These are phyloP conservation scores for Suillus plorans DNA, from an alignment of 768 basidiomycete genomes.

Conservation along the genomic window DNA sequence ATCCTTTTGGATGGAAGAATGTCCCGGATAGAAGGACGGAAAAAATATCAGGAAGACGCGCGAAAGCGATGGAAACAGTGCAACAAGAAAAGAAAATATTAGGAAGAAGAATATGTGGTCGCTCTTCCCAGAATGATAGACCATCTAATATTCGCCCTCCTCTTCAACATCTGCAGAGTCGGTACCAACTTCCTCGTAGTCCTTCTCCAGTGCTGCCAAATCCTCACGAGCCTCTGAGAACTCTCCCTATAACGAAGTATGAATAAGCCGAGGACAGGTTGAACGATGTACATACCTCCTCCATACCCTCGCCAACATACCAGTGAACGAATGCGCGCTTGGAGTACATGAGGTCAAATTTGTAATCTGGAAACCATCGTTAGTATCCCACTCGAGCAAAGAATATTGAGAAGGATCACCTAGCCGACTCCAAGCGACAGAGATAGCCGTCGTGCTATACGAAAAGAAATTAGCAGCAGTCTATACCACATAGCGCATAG, in stretches of 20 bases:
- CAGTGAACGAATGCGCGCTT: slow-evolving; percentile 91
- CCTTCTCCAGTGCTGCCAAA: slow-evolving; percentile 95
- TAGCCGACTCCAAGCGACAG: slow-evolving; percentile 90
- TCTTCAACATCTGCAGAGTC: slow-evolving; percentile 77
- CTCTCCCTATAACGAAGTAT: slow-evolving; percentile 62
- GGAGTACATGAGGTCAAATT: slow-evolving; percentile 98
- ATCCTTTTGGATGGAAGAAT: slow-evolving; percentile 8
- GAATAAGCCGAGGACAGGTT: slow-evolving; percentile 1
- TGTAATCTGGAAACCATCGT: slow-evolving; percentile 64
- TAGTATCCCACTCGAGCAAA: slow-evolving; percentile 5
- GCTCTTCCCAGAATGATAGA: not conserved
- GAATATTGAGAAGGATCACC: slow-evolving; percentile 36
- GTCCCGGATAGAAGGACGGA: not conserved
- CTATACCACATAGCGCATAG: not conserved
- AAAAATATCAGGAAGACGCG: slow-evolving; percentile 6
- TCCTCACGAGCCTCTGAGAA: slow-evolving; percentile 99
- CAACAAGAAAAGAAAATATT: slow-evolving; percentile 2
- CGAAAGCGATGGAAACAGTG: slow-evolving; percentile 1
- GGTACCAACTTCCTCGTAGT: slow-evolving; percentile 87
- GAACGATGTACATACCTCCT: slow-evolving; percentile 55
- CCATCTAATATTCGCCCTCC: slow-evolving; percentile 51
- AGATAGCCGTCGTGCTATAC: slow-evolving; percentile 85
- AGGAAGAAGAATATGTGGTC: slow-evolving; percentile 2
- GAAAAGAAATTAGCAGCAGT: slow-evolving; percentile 4
- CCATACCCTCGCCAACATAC: slow-evolving; percentile 99